Evolutionary conservation across 495 filamentous ascomycete species (phyloP).

Genomic region (Alectoria sarmentosa): DNA sequence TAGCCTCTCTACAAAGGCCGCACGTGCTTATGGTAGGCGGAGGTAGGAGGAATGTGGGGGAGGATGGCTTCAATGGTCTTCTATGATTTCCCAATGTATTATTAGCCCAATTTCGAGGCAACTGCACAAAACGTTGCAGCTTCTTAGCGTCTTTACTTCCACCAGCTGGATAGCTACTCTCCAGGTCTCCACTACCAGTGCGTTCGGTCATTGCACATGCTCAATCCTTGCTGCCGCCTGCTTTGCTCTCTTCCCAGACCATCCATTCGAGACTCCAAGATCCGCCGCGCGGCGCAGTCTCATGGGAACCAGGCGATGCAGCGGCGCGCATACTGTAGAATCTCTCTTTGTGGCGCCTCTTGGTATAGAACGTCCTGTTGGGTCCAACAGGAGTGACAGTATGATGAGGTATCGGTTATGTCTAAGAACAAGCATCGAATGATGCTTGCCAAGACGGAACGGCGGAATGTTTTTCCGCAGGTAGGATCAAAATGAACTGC

Average conservation of each 20-base stretch:
- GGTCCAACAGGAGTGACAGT: too few species aligned
- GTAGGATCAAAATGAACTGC: too few species aligned
- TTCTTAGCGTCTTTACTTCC: not conserved
- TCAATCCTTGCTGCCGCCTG: not conserved
- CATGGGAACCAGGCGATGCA: not conserved
- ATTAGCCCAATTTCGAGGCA: not conserved
- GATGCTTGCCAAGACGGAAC: not conserved
- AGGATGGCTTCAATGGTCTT: not conserved
- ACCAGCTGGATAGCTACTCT: not conserved
- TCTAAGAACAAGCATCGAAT: too few species aligned
- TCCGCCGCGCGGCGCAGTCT: not conserved
- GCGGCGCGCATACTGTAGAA: too few species aligned
- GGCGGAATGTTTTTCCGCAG: not conserved
- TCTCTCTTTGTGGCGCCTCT: too few species aligned
- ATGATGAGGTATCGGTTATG: too few species aligned
- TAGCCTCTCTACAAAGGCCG: not conserved
- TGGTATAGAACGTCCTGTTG: too few species aligned
- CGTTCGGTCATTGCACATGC: not conserved
- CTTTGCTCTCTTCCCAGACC: not conserved
- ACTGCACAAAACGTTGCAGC: not conserved
- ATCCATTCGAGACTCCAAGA: not conserved
- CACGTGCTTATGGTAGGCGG: not conserved
- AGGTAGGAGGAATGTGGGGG: not conserved
- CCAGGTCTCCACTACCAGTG: not conserved
- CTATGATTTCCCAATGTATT: not conserved